Evolutionary conservation across 345 rosid species (phyloP), one percentile per base, ranked within the genome.

Genomic region (Hirschfeldia incana): DNA sequence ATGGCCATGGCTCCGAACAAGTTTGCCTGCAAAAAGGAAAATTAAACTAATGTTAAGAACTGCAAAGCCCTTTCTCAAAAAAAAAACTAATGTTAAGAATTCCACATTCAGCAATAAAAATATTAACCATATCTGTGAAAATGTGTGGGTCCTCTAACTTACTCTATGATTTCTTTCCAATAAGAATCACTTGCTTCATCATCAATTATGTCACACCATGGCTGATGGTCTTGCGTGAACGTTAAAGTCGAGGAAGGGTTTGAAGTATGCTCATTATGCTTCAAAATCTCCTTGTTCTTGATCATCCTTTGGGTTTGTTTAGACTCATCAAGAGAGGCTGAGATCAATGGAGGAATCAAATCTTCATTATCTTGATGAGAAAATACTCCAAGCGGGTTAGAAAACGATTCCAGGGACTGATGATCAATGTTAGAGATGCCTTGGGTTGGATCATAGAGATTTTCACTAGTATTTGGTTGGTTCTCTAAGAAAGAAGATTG

Each of bases 91-190:
- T 68, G 30, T 26, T 75, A 51, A 68, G 55, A 68, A 29, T 6
- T 79, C 55, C n/a, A 42, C 17, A 59, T 21, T 78, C 21, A 53
- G 27, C 13, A 65, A 4, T 63, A 44, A 7, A 53, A 66, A 3
- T 21, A 55, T 15, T 8, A 26, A 27, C 44, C n/a, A 71, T 21
- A 27, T 67, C 17, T 27, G 21, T 27, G 57, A 6, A 67, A 68
- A 58, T 72, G 57, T 39, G 27, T 61, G 30, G 16, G 8, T 42
- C 33, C 13, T 46, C 8, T 39, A 51, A 79, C 90, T 85, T 83
- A 88, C 92, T 87, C 88, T 51, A 87, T 79, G 55, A 88, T 76
- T 1, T 87, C 88, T 83, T 70, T 87, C 94, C 94, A 90, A 70
- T 85, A 87, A 63, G 81, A 83, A 26, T 84, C 88, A 78, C 76